Evolutionary conservation across 192 early-diverging fungal species (phyloP).

Genomic region (Pilaira anomala): DNA sequence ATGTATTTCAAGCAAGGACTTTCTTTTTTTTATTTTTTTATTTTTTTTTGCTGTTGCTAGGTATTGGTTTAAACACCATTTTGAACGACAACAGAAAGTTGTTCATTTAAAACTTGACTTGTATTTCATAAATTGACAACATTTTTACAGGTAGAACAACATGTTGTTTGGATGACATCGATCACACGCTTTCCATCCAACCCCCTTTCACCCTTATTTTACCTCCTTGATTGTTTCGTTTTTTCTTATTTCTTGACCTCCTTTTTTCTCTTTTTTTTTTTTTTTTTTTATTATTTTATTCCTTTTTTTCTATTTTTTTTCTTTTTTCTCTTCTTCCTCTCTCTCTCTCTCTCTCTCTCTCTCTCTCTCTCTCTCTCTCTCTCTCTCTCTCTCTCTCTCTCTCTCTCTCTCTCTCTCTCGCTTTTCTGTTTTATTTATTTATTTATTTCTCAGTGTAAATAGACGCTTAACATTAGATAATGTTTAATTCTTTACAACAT

Average conservation of each 20-base stretch:
- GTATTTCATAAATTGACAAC: conserved; percentile 7
- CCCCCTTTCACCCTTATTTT: conserved; percentile 15
- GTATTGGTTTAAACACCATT: too few relatives aligned
- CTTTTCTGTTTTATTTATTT: not conserved
- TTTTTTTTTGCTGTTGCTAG: too few relatives aligned
- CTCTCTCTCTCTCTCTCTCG: not conserved
- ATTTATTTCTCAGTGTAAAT: not conserved
- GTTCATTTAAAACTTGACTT: conserved; percentile 17
- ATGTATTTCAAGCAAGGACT: too few relatives aligned
- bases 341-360: not conserved
- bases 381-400: not conserved
- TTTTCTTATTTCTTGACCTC: conserved; percentile 17
- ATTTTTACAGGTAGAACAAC: not conserved
- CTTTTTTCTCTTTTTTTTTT: not conserved
- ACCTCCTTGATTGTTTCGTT: conserved; percentile 15
- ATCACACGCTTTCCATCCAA: conserved; percentile 13
- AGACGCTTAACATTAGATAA: not conserved
- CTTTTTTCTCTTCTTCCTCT: too few relatives aligned
- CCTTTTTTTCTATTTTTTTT: too few relatives aligned
- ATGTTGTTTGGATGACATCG: conserved; percentile 9
- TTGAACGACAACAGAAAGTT: too few relatives aligned
- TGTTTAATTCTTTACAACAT: conserved; percentile 4
- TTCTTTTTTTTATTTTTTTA: too few relatives aligned
- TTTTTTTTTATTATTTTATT: too few relatives aligned
- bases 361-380: too few relatives aligned